These are phyloP conservation scores for Cantharellus cinnabarinus DNA, from an alignment of 768 basidiomycete genomes.

Conservation along the genomic window DNA sequence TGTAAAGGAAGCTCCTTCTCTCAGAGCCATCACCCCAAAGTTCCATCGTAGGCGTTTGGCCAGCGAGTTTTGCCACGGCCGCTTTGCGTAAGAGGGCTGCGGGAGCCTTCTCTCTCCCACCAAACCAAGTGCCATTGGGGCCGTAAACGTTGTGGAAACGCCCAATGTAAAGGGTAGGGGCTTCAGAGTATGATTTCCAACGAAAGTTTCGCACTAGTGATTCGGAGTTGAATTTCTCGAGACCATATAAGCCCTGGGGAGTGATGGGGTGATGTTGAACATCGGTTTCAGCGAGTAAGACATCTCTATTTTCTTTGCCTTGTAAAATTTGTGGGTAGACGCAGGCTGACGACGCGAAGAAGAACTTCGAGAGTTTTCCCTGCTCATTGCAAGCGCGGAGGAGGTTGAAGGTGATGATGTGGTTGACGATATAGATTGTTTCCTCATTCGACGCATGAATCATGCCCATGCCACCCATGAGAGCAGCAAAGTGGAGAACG, in stretches of 20 bases:
- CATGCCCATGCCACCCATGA: constrained; percentile 45
- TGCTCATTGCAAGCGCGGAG: constrained; percentile 19
- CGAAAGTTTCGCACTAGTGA: constrained; percentile 14
- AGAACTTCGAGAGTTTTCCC: constrained; percentile 24
- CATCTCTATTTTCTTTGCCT: constrained; percentile 14
- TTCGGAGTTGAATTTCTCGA: constrained; percentile 36
- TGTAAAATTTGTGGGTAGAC: constrained; percentile 33
- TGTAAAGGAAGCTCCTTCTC: constrained; percentile 34
- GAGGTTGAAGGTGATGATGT: constrained; percentile 29
- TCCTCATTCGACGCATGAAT: constrained; percentile 33
- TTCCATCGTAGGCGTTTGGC: constrained; percentile 19
- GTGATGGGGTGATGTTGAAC: constrained; percentile 23
- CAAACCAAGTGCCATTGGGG: constrained; percentile 30
- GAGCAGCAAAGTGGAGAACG: constrained; percentile 38
- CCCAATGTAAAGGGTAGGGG: constrained; percentile 25
- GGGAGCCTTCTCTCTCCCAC: constrained; percentile 37
- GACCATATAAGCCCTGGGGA: constrained; percentile 30
- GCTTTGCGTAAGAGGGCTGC: constrained; percentile 38
- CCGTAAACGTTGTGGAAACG: constrained; percentile 43
- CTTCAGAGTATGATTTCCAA: neutral
- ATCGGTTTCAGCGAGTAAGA: constrained; percentile 28
- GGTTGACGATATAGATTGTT: constrained; percentile 29
- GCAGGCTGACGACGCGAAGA: constrained; percentile 40
- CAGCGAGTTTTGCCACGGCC: constrained; percentile 16
- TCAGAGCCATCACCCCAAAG: constrained; percentile 39